Conservation (phyloP, 2,329 filamentous ascomycete species). For the Scortechinia acanthostroma region DNA sequence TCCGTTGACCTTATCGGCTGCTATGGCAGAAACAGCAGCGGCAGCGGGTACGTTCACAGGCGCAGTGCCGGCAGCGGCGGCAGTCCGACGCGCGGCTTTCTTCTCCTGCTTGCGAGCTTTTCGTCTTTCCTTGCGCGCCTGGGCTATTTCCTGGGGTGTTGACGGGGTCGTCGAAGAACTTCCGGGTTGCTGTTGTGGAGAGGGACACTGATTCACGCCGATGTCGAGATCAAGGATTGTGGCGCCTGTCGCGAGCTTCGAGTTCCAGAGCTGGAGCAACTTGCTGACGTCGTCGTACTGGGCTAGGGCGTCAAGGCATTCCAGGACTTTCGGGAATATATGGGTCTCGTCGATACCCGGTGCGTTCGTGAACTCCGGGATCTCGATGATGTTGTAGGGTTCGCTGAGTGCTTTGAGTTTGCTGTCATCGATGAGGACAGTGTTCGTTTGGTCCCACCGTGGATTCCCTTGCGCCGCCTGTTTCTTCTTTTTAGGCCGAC, state of each 20-base stretch:
- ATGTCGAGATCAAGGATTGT: background rate
- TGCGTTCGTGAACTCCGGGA: conserved; percentile 41
- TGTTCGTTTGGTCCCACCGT: conserved; percentile 50
- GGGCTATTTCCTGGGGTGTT: background rate
- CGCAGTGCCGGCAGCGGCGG: background rate
- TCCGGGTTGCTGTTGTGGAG: background rate
- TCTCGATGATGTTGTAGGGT: conserved; percentile 50
- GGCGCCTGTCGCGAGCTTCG: background rate
- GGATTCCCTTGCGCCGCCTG: background rate
- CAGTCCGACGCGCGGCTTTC: background rate
- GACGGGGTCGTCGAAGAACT: background rate
- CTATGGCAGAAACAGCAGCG: too few species aligned
- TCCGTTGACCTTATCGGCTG: too few species aligned
- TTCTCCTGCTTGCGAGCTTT: background rate
- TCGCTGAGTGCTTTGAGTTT: conserved; percentile 52
- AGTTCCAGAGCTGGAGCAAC: background rate
- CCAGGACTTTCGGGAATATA: background rate
- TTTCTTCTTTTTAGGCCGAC: background rate
- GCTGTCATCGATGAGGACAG: conserved; percentile 56
- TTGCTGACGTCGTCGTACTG: background rate
- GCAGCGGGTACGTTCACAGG: background rate
- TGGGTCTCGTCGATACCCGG: background rate
- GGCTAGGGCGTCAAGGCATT: background rate
- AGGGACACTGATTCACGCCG: too few species aligned
- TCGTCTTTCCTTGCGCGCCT: background rate